Percentiles rank a stretch among this genome's conserved stretches.
Evolutionary conservation across 371 early-diverging fungal species (phyloP).

Genomic region (Batkoa obscura): DNA sequence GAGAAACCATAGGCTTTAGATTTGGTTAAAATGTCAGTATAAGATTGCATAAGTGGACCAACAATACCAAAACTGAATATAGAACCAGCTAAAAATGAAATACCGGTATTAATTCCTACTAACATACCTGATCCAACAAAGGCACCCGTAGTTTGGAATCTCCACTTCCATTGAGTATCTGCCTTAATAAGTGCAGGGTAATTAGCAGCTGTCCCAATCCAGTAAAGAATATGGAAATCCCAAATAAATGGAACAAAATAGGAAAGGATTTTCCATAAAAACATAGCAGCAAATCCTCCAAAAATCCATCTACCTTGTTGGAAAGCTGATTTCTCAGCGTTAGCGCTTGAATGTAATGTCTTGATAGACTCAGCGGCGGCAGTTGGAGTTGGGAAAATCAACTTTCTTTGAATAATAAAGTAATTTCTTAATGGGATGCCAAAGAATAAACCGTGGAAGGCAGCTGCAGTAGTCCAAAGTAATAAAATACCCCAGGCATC

Average conservation of each 20-base stretch:
- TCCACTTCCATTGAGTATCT: conserved; percentile 34
- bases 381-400: conserved; percentile 49
- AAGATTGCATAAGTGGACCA: neutral
- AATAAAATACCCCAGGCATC: conserved; percentile 27
- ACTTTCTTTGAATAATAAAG: conserved; percentile 45
- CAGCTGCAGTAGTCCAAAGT: conserved; percentile 32
- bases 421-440: conserved; percentile 48
- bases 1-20: neutral
- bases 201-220: conserved; percentile 26
- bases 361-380: conserved; percentile 47
- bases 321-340: conserved; percentile 12
- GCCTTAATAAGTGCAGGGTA: conserved; percentile 24
- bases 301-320: conserved; percentile 25
- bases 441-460: conserved; percentile 57
- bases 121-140: conserved; percentile 54
- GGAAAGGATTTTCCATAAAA: conserved; percentile 23
- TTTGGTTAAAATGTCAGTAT: neutral
- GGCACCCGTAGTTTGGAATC: conserved; percentile 26
- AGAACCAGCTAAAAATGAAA: neutral
- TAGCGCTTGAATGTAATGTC: conserved; percentile 30
- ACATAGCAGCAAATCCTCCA: conserved; percentile 20
- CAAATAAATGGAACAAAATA: conserved; percentile 37
- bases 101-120: conserved; percentile 31
- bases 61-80: neutral
- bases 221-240: conserved; percentile 30